phyloP scores from a whole-genome alignment of 306 rosid genomes.

The Medicago truncatula region DNA sequence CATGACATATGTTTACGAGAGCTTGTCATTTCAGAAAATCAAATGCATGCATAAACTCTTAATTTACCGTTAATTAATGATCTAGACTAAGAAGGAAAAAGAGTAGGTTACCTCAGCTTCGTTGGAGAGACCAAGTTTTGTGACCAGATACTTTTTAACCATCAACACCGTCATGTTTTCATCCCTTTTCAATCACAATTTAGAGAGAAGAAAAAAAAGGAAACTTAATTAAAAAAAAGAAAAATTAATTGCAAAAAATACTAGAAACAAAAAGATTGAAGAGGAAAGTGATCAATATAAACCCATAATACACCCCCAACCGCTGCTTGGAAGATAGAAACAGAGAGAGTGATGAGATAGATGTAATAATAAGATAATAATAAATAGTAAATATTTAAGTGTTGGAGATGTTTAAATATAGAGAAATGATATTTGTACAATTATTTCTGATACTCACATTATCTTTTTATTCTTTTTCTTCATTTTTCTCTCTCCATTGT shows the following conservation, averaged over 20 bases:
- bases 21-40: slow-evolving; percentile 5
- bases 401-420: no score
- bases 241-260: neutral
- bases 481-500: no score
- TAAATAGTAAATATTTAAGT: no score
- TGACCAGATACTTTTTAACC: slow-evolving; percentile 75
- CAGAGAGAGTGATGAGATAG: no score
- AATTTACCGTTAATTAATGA: neutral
- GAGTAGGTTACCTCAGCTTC: slow-evolving; percentile 58
- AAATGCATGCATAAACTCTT: slow-evolving; percentile 1
- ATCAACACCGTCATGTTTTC: slow-evolving; percentile 65
- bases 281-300: neutral
- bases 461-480: no score
- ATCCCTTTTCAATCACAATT: slow-evolving; percentile 49
- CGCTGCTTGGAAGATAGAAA: no score
- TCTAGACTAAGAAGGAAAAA: neutral
- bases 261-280: slow-evolving; percentile 12
- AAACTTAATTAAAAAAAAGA: neutral
- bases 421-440: no score
- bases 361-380: no score
- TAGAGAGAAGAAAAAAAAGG: neutral
- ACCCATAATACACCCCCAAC: no score
- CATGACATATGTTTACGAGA: slow-evolving; percentile 17
- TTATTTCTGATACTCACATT: no score
- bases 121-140: slow-evolving; percentile 75